phyloP scores from a whole-genome alignment of 75 land plant species.

The Pinus albicaulis region DNA sequence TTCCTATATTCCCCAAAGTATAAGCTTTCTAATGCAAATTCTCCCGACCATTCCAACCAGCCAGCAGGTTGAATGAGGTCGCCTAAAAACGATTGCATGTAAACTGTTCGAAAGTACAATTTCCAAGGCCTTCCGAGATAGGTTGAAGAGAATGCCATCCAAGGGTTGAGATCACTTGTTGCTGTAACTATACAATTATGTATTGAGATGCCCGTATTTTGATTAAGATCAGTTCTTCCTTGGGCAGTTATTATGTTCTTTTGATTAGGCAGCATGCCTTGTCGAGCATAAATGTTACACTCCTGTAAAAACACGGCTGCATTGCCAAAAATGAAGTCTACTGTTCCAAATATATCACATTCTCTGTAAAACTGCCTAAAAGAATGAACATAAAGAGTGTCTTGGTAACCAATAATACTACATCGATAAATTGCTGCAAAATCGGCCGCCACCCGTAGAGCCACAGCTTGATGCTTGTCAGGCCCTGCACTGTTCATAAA shows the following conservation, averaged over 20 bases:
- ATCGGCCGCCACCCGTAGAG: constrained; percentile 15
- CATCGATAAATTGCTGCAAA: constrained; percentile 8
- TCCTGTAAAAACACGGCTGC: constrained; percentile 20
- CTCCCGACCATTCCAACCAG: neutral
- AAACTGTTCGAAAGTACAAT: constrained; percentile 10
- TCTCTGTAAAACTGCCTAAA: constrained; percentile 19
- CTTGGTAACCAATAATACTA: constrained; percentile 19
- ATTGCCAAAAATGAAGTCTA: constrained; percentile 31
- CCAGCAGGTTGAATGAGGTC: neutral
- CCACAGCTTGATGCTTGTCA: constrained; percentile 23
- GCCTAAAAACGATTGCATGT: neutral
- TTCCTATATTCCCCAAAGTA: neutral
- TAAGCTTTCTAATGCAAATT: no score
- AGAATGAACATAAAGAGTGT: constrained; percentile 26
- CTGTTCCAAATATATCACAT: constrained; percentile 17
- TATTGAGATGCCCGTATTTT: constrained; percentile 16
- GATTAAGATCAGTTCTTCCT: neutral
- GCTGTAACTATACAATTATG: constrained; percentile 13
- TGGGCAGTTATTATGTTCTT: constrained; percentile 18
- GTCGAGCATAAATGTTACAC: constrained; percentile 13
- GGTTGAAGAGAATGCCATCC: neutral
- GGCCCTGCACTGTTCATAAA: constrained; percentile 30
- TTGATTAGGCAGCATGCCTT: constrained; percentile 7
- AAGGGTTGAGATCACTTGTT: constrained; percentile 3
- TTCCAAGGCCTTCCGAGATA: constrained; percentile 35